Evolutionary conservation across 2,329 filamentous ascomycete genomes (phyloP).

Genomic region (Juglanconis juglandina): DNA sequence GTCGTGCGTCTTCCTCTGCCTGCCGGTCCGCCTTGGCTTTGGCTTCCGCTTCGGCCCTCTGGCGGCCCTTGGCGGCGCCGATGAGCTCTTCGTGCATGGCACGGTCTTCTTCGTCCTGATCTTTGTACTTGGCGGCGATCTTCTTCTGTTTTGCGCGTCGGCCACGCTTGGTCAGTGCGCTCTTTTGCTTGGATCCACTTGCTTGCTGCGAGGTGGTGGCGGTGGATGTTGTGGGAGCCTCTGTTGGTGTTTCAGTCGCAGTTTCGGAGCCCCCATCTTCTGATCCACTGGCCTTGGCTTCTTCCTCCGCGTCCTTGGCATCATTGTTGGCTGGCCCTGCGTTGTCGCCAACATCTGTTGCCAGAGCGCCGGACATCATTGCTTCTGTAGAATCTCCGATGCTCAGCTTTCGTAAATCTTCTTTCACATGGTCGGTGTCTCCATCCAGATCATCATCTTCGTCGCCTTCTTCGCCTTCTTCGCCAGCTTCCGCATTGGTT

Average conservation of each 20-base stretch:
- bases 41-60: slow-evolving; percentile 66
- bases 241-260: slow-evolving; percentile 18
- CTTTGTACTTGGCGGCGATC: slow-evolving; percentile 81
- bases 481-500: slow-evolving; percentile 23
- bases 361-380: slow-evolving; percentile 16
- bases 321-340: not conserved
- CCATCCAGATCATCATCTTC: slow-evolving; percentile 8
- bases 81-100: slow-evolving; percentile 79
- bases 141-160: slow-evolving; percentile 84
- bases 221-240: slow-evolving; percentile 26
- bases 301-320: not conserved
- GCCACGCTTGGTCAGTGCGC: slow-evolving; percentile 60
- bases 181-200: slow-evolving; percentile 39
- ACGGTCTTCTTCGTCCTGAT: slow-evolving; percentile 93
- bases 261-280: slow-evolving; percentile 31
- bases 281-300: slow-evolving; percentile 7
- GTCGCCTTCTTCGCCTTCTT: slow-evolving; percentile 20
- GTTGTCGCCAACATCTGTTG: not conserved
- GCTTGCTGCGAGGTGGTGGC: slow-evolving; percentile 20
- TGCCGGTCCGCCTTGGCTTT: slow-evolving; percentile 66
- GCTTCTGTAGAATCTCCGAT: slow-evolving; percentile 6
- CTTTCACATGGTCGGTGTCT: slow-evolving; percentile 16
- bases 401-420: slow-evolving; percentile 17
- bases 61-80: slow-evolving; percentile 66
- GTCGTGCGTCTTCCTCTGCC: slow-evolving; percentile 67